Percentiles rank a stretch among this genome's conserved stretches.
Evolutionary conservation across 1,284 basidiomycete species (phyloP).

Genomic region (Pulveroboletus sp.): DNA sequence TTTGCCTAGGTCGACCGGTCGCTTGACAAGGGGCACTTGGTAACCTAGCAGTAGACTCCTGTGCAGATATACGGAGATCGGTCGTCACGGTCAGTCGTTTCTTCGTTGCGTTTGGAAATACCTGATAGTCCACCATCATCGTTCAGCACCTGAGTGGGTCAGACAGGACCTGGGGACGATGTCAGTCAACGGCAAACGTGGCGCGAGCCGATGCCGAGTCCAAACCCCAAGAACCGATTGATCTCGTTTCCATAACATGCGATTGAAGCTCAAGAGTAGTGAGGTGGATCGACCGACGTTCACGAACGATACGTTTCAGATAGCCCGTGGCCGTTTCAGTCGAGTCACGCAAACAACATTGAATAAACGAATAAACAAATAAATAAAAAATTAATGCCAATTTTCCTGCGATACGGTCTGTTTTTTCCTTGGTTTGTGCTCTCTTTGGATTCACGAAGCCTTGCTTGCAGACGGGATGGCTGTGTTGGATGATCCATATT

Average conservation of each 20-base stretch:
- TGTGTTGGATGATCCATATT: not conserved
- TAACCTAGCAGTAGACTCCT: too few relatives aligned
- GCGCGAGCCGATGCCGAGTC: not conserved
- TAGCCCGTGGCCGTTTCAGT: slow-evolving; percentile 13
- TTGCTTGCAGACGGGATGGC: too few relatives aligned
- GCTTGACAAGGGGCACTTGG: too few relatives aligned
- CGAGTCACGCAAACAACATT: not conserved
- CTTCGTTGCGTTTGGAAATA: not conserved
- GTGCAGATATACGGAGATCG: not conserved
- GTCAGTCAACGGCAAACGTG: slow-evolving; percentile 2
- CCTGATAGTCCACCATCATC: too few relatives aligned
- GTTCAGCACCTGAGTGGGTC: not conserved
- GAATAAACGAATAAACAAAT: not conserved
- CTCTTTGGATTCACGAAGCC: too few relatives aligned
- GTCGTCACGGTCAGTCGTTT: not conserved
- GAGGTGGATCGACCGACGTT: not conserved
- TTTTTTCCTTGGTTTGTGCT: too few relatives aligned
- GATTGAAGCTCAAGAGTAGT: not conserved
- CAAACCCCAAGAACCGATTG: not conserved
- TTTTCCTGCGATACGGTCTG: too few relatives aligned
- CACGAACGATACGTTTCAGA: slow-evolving; percentile 10
- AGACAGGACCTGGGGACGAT: not conserved
- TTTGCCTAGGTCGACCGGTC: too few relatives aligned
- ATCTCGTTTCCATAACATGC: not conserved
- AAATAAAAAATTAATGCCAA: too few relatives aligned